Percentiles rank a stretch among this genome's conserved stretches.
Conservation (phyloP, 2,329 filamentous ascomycete genomes). For the Epichloe amarillans region DNA sequence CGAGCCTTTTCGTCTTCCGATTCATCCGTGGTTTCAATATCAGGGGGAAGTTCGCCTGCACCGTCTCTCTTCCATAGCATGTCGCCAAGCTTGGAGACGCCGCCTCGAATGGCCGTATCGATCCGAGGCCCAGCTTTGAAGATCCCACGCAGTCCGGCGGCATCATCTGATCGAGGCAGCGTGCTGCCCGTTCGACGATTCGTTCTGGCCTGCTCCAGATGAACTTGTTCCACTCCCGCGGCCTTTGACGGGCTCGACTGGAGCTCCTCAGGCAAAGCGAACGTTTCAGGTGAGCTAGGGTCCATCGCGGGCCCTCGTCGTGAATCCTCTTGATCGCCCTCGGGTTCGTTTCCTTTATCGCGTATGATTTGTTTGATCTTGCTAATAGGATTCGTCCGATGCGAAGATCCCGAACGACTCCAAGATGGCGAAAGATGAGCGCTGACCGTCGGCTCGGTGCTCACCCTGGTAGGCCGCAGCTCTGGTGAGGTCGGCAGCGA, state of each 20-base stretch:
- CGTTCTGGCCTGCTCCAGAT: conserved; percentile 14
- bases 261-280: conserved; percentile 7
- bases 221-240: conserved; percentile 18
- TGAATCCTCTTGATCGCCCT: conserved; percentile 21
- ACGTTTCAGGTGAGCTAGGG: conserved; percentile 11
- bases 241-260: conserved; percentile 16
- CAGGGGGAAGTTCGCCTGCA: conserved; percentile 19
- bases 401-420: conserved; percentile 51
- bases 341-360: conserved; percentile 36
- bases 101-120: conserved; percentile 53
- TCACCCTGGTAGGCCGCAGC: conserved; percentile 30
- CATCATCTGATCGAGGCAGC: conserved; percentile 24
- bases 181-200: conserved; percentile 36
- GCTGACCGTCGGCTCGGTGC: conserved; percentile 43
- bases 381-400: conserved; percentile 39
- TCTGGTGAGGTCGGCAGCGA: conserved; percentile 40
- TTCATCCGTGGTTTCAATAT: conserved; percentile 32
- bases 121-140: conserved; percentile 61
- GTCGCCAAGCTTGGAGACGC: conserved; percentile 43
- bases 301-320: conserved; percentile 16
- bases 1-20: conserved; percentile 32
- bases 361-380: conserved; percentile 44
- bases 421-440: conserved; percentile 49
- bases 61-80: conserved; percentile 43
- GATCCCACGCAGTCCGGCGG: conserved; percentile 42